Evolutionary conservation across 768 basidiomycete genomes (phyloP).

Genomic region (Russula vinacea): DNA sequence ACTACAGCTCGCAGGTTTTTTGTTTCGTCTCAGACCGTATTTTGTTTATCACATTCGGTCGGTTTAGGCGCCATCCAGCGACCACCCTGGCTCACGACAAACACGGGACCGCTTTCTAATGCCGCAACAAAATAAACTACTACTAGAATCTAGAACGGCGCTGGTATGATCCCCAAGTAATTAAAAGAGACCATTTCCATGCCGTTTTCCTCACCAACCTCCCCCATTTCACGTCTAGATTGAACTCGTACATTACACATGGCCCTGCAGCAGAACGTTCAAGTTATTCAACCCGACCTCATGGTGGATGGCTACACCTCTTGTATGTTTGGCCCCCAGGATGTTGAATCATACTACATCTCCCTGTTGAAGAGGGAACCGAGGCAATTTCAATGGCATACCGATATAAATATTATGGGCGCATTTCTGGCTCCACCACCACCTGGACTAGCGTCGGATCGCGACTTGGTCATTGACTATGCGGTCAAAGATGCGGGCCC

Average conservation of each 20-base stretch:
- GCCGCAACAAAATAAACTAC: not conserved
- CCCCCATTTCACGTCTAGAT: not conserved
- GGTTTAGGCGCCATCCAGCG: constrained; percentile 4
- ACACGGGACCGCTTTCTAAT: not conserved
- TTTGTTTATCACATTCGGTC: not conserved
- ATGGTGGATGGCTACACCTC: constrained; percentile 20
- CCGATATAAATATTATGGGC: too few species aligned
- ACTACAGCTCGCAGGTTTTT: not conserved
- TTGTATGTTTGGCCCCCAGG: not conserved
- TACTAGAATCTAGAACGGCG: not conserved
- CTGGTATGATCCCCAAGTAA: not conserved
- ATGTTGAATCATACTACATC: not conserved
- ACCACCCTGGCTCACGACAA: not conserved
- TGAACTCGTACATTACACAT: not conserved
- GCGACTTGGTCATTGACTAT: not conserved
- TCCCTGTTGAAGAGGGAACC: not conserved
- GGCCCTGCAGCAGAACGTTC: not conserved
- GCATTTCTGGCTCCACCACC: constrained; percentile 6
- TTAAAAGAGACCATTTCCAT: constrained; percentile 2
- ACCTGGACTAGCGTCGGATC: not conserved
- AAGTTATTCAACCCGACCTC: not conserved
- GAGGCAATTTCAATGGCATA: not conserved
- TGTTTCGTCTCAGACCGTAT: not conserved
- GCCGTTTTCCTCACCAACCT: not conserved
- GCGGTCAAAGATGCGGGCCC: not conserved